A percentile compares a stretch with the other conserved stretches of the same genome.
phyloP scores from a whole-genome alignment of 805 yeast species.

The Alloascoidea africana region DNA sequence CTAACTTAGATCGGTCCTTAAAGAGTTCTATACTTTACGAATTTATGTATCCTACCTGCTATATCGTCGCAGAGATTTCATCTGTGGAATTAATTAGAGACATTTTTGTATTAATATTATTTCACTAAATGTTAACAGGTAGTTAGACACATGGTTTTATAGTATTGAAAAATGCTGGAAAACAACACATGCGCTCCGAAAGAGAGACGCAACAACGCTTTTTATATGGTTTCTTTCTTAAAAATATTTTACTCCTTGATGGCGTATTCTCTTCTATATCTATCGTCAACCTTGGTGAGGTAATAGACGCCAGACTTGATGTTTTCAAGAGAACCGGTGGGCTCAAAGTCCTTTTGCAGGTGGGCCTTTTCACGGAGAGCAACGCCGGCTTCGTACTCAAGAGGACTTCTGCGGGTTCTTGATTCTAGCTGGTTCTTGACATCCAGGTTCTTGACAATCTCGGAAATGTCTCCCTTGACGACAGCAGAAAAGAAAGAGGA shows the following conservation, averaged over 20 bases:
- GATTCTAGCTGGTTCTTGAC: constrained; percentile 49
- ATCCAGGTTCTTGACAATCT: constrained; percentile 49
- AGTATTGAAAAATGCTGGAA: too few species aligned
- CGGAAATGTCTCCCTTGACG: constrained; percentile 67
- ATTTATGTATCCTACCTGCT: too few species aligned
- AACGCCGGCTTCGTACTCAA: constrained; percentile 68
- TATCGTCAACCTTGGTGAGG: constrained; percentile 72
- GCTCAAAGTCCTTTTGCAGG: constrained; percentile 62
- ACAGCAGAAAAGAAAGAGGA: constrained; percentile 70
- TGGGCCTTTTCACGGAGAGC: constrained; percentile 83
- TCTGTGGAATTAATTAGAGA: too few species aligned
- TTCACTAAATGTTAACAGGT: too few species aligned
- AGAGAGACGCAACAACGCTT: too few species aligned
- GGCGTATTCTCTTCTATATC: constrained; percentile 71
- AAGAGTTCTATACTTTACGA: too few species aligned
- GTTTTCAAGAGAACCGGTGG: constrained; percentile 63
- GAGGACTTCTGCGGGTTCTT: constrained; percentile 59
- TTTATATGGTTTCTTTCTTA: too few species aligned
- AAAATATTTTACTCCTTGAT: constrained; percentile 34
- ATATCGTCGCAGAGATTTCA: too few species aligned
- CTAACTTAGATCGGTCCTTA: too few species aligned
- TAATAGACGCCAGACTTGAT: constrained; percentile 71
- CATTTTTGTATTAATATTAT: too few species aligned
- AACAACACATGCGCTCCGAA: too few species aligned
- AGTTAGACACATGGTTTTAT: too few species aligned